A percentile compares a stretch with the other conserved stretches of the same genome.
These are phyloP conservation scores for Leccinum subtestaceum DNA, from an alignment of 768 basidiomycete genomes.

Conservation along the genomic window DNA sequence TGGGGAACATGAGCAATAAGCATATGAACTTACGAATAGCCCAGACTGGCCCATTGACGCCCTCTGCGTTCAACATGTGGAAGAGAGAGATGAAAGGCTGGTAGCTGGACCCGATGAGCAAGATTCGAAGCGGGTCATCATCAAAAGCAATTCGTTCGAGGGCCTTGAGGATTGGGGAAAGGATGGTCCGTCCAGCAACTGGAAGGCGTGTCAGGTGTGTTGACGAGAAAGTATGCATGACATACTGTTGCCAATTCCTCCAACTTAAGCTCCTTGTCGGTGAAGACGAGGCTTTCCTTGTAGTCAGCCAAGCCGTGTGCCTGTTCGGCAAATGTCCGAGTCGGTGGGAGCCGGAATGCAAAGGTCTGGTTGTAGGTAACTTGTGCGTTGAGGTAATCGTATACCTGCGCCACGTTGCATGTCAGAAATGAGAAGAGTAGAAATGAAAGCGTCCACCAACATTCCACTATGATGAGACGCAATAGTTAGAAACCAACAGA, in stretches of 20 bases:
- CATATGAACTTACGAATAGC: constrained; percentile 58
- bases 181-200: constrained; percentile 81
- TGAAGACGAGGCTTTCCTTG: constrained; percentile 77
- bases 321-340: constrained; percentile 54
- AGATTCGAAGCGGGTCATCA: constrained; percentile 72
- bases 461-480: constrained; percentile 58
- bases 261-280: constrained; percentile 46
- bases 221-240: not conserved
- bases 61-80: constrained; percentile 61
- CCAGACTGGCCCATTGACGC: constrained; percentile 49
- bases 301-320: constrained; percentile 70
- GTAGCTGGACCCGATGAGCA: constrained; percentile 77
- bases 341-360: constrained; percentile 71
- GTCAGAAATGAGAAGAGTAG: constrained; percentile 10
- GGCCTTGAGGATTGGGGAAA: constrained; percentile 66
- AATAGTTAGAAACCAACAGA: constrained; percentile 12
- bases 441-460: constrained; percentile 39
- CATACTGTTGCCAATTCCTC: constrained; percentile 76
- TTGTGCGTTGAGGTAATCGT: constrained; percentile 76
- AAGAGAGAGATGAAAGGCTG: constrained; percentile 87
- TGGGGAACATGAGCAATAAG: not conserved
- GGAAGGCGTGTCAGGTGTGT: not conserved
- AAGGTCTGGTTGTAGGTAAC: constrained; percentile 80
- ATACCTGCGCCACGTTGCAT: constrained; percentile 44
- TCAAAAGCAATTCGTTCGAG: constrained; percentile 78